Evolutionary conservation across 495 filamentous ascomycete species (phyloP).

Genomic region (Aspergillus steynii): DNA sequence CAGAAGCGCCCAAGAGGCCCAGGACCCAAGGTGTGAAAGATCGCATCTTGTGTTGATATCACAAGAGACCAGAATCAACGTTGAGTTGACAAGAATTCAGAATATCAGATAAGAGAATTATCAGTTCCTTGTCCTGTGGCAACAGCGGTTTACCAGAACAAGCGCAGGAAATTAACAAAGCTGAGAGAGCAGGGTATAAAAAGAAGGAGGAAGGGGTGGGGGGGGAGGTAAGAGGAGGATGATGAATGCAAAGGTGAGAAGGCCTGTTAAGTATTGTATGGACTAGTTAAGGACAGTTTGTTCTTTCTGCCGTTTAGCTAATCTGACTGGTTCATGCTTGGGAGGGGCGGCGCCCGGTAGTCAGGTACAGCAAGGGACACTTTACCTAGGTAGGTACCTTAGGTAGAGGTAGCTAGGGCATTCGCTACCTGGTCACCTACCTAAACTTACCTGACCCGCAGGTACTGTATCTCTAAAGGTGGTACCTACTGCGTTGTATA

Average conservation of each 20-base stretch:
- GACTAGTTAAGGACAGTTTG: conserved; percentile 49
- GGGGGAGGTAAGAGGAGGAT: conserved; percentile 12
- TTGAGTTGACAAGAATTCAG: neutral
- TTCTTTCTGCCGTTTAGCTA: conserved; percentile 41
- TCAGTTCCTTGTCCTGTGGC: neutral
- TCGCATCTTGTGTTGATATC: conserved; percentile 47
- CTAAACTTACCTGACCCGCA: no score
- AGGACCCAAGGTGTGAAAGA: conserved; percentile 57
- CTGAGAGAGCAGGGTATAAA: neutral
- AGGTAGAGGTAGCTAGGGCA: no score
- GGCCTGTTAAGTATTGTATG: conserved; percentile 28
- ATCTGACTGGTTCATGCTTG: conserved; percentile 27
- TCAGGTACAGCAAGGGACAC: conserved; percentile 22
- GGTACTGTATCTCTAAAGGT: no score
- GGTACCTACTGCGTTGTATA: no score
- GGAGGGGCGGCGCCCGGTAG: conserved; percentile 16
- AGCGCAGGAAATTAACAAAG: neutral
- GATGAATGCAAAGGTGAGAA: conserved; percentile 11
- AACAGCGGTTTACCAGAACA: neutral
- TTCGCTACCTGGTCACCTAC: no score
- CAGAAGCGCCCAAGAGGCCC: conserved; percentile 58
- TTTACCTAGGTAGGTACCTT: neutral
- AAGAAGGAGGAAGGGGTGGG: neutral
- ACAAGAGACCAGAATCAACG: conserved; percentile 3
- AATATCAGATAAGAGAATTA: neutral